phyloP scores from a whole-genome alignment of 2,329 filamentous ascomycete genomes.

The Pseudogymnoascus sp. region DNA sequence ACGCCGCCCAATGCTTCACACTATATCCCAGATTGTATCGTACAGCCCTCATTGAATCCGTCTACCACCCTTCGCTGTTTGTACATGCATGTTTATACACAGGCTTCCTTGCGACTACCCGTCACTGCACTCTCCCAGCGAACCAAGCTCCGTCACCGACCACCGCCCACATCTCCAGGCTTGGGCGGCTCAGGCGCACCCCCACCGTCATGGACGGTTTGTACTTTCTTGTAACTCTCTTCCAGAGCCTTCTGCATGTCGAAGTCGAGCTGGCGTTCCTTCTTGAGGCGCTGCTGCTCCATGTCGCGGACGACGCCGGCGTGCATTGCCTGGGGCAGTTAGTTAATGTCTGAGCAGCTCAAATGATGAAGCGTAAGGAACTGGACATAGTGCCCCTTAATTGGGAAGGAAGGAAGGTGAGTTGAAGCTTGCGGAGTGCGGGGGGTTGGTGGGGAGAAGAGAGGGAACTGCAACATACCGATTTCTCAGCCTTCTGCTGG shows the following conservation, averaged over 20 bases:
- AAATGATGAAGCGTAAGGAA: neutral
- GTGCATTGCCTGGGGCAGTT: slow-evolving; percentile 78
- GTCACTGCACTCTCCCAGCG: slow-evolving; percentile 1
- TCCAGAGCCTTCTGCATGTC: slow-evolving; percentile 83
- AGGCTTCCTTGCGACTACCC: neutral
- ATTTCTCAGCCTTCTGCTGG: slow-evolving; percentile 75
- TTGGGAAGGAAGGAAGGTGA: neutral
- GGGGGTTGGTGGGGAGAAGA: neutral
- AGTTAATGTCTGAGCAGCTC: neutral
- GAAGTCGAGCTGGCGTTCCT: slow-evolving; percentile 88
- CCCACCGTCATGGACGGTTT: slow-evolving; percentile 59
- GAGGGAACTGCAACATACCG: slow-evolving; percentile 46
- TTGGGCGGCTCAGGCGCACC: slow-evolving; percentile 12
- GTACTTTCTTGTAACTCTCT: slow-evolving; percentile 81
- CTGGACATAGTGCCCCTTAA: slow-evolving; percentile 15
- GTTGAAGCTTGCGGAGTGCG: neutral
- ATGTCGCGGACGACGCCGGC: slow-evolving; percentile 88
- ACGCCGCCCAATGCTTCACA: neutral
- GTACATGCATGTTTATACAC: slow-evolving; percentile 5
- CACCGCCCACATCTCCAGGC: neutral
- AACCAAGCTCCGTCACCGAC: neutral
- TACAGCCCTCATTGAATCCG: neutral
- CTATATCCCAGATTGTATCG: slow-evolving; percentile 2
- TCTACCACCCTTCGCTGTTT: neutral
- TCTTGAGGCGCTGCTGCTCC: slow-evolving; percentile 85